These are phyloP conservation scores for Orbilia blumenaviensis DNA, from an alignment of 2,329 filamentous ascomycete species.

Conservation along the genomic window DNA sequence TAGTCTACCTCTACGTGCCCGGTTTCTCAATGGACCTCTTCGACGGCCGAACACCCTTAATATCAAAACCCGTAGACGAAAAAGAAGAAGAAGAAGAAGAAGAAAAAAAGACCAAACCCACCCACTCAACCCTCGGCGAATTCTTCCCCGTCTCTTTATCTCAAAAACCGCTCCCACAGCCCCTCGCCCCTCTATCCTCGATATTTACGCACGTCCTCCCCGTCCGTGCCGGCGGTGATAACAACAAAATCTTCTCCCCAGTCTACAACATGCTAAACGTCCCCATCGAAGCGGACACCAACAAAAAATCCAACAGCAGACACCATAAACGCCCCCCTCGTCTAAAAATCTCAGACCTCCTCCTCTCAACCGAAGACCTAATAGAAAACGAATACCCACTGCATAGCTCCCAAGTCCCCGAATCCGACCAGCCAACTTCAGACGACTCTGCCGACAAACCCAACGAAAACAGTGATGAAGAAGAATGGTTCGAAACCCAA, in stretches of 20 bases:
- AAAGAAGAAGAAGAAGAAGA: neutral
- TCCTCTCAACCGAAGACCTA: conserved; percentile 77
- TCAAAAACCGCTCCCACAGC: conserved; percentile 60
- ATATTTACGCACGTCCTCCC: conserved; percentile 93
- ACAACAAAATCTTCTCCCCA: conserved; percentile 64
- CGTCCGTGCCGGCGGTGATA: conserved; percentile 84
- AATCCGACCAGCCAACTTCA: neutral
- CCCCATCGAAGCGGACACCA: conserved; percentile 77
- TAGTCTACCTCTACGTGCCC: conserved; percentile 90
- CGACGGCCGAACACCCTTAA: conserved; percentile 66
- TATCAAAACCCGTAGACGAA: conserved; percentile 28
- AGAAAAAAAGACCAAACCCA: neutral
- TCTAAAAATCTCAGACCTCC: conserved; percentile 73
- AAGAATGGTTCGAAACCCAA: conserved; percentile 79
- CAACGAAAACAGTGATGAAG: conserved; percentile 61
- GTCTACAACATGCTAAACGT: conserved; percentile 77
- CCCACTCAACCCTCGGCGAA: conserved; percentile 21
- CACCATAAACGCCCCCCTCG: neutral
- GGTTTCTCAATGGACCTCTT: conserved; percentile 93
- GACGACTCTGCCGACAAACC: too few relatives aligned
- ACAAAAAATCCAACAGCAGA: conserved; percentile 64
- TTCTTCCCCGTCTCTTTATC: conserved; percentile 58
- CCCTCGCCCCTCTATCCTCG: conserved; percentile 62
- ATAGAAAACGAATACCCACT: conserved; percentile 83
- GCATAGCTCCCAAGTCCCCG: conserved; percentile 71